Percentiles rank a stretch among this genome's conserved stretches.
Conservation (phyloP, 2,329 filamentous ascomycete species). For the Neofusicoccum parvum region DNA sequence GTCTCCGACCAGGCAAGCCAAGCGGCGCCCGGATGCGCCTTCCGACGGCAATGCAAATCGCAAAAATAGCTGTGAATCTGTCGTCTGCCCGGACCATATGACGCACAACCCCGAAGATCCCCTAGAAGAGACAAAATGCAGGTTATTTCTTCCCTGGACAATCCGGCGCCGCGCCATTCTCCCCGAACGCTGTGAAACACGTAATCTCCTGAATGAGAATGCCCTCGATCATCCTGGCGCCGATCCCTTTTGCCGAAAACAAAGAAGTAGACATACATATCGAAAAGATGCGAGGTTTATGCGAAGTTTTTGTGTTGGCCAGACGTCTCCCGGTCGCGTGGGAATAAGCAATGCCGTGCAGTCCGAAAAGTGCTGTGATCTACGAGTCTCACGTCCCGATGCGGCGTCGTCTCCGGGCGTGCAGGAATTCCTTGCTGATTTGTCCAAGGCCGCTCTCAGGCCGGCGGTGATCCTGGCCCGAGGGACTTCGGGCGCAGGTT, state of each 20-base stretch:
- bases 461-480: conserved; percentile 29
- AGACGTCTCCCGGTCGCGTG: neutral
- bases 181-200: conserved; percentile 12
- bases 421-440: conserved; percentile 12
- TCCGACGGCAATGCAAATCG: conserved; percentile 11
- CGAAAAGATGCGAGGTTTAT: conserved; percentile 14
- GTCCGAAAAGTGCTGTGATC: conserved; percentile 9
- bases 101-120: conserved; percentile 12
- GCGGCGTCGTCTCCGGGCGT: neutral
- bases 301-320: conserved; percentile 10
- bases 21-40: conserved; percentile 11
- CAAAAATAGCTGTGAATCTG: conserved; percentile 17
- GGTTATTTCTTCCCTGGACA: conserved; percentile 13
- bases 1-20: conserved; percentile 6
- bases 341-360: conserved; percentile 14
- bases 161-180: conserved; percentile 9
- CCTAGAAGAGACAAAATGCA: conserved; percentile 19
- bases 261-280: conserved; percentile 18
- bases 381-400: conserved; percentile 8
- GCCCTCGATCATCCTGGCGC: conserved; percentile 10
- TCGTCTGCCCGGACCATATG: conserved; percentile 15
- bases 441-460: conserved; percentile 8
- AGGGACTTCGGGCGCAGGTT: conserved; percentile 52
- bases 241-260: conserved; percentile 17
- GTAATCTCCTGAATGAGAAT: conserved; percentile 17